A percentile compares a stretch with the other conserved stretches of the same genome.
Conservation (phyloP, 2,329 filamentous ascomycete genomes). For the Diaporthe australafricana region DNA sequence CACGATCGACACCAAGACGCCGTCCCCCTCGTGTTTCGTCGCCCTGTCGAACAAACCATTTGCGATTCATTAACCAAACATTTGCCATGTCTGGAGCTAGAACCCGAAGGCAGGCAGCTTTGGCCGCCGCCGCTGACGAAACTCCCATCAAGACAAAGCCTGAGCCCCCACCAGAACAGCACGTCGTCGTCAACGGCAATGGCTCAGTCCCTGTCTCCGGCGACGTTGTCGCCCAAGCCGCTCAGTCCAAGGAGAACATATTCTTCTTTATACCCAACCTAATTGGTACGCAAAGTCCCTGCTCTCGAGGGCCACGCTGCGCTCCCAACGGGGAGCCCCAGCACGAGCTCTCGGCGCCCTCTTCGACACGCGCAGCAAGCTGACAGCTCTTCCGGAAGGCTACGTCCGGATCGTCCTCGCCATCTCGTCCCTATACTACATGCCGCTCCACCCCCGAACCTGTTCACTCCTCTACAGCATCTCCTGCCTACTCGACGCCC, state of each 20-base stretch:
- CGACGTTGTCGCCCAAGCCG: conserved; percentile 49
- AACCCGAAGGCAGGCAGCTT: conserved; percentile 41
- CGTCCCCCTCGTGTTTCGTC: background rate
- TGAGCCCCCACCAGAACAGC: conserved; percentile 39
- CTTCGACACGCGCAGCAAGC: conserved; percentile 31
- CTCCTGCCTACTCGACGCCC: conserved; percentile 93
- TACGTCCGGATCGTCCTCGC: conserved; percentile 84
- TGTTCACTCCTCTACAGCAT: conserved; percentile 92
- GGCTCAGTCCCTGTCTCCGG: conserved; percentile 51
- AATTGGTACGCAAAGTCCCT: conserved; percentile 69
- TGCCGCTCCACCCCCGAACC: conserved; percentile 97
- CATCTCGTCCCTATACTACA: conserved; percentile 95
- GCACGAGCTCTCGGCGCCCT: background rate
- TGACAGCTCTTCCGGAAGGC: conserved; percentile 58
- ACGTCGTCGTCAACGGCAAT: conserved; percentile 57
- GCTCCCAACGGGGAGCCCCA: conserved; percentile 21
- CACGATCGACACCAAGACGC: conserved; percentile 12
- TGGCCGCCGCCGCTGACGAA: conserved; percentile 40
- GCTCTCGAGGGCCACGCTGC: background rate
- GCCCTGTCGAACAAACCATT: conserved; percentile 2
- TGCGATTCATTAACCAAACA: conserved; percentile 25
- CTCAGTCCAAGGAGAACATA: conserved; percentile 73
- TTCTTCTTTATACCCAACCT: conserved; percentile 86
- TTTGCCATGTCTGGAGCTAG: conserved; percentile 38
- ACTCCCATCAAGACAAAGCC: conserved; percentile 44